A percentile compares a stretch with the other conserved stretches of the same genome.
These are phyloP conservation scores for Bassia scoparia DNA, from an alignment of 148 eudicot genomes.

Conservation along the genomic window DNA sequence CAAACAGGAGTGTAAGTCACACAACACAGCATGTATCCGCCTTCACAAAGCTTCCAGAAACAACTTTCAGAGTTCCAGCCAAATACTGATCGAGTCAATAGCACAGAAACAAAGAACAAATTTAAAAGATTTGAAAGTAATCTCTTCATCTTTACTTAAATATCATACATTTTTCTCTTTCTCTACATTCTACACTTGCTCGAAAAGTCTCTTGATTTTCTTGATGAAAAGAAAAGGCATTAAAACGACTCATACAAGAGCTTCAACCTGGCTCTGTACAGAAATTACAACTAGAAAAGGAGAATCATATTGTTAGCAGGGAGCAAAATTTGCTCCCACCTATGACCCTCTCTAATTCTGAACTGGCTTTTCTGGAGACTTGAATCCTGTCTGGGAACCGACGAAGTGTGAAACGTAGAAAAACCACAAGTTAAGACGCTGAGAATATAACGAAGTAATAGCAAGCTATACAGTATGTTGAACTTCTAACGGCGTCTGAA, in stretches of 20 bases:
- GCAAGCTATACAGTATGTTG: too few species aligned
- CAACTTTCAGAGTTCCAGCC: too few species aligned
- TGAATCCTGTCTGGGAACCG: slow-evolving; percentile 17
- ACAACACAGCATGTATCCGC: too few species aligned
- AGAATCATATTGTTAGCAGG: slow-evolving; percentile 21
- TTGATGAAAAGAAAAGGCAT: slow-evolving; percentile 16
- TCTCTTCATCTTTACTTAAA: slow-evolving; percentile 7
- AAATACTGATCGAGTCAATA: too few species aligned
- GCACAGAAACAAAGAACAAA: neutral
- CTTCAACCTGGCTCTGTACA: slow-evolving; percentile 41
- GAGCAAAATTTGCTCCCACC: slow-evolving; percentile 26
- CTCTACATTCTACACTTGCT: slow-evolving; percentile 24
- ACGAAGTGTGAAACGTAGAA: slow-evolving; percentile 17
- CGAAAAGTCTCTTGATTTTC: slow-evolving; percentile 25
- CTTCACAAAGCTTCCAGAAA: too few species aligned
- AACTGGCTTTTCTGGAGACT: slow-evolving; percentile 21
- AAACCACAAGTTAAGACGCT: slow-evolving; percentile 6
- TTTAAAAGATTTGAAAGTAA: slow-evolving; percentile 15
- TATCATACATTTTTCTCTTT: slow-evolving; percentile 18
- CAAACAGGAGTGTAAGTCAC: too few species aligned
- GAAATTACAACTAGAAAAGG: slow-evolving; percentile 27
- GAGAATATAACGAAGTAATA: too few species aligned
- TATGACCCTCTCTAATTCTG: slow-evolving; percentile 30
- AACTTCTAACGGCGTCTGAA: too few species aligned
- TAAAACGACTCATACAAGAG: slow-evolving; percentile 34